phyloP scores from a whole-genome alignment of 495 filamentous ascomycete species.

The Tuber melanosporum region DNA sequence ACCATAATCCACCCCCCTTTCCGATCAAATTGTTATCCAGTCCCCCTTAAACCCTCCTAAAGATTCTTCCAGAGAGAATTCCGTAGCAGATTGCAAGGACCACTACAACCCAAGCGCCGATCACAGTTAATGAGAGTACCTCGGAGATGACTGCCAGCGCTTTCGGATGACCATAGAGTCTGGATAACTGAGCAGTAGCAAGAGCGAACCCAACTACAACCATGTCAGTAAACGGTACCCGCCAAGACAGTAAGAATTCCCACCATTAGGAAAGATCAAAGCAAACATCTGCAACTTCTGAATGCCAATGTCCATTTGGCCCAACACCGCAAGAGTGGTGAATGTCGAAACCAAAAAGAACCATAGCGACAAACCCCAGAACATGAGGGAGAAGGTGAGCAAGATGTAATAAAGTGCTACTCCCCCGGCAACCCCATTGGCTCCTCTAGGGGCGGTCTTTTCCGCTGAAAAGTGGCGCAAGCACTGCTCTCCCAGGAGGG shows the following conservation, averaged over 20 bases:
- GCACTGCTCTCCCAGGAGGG: slow-evolving; percentile 30
- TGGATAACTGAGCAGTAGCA: slow-evolving; percentile 29
- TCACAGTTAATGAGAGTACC: slow-evolving; percentile 17
- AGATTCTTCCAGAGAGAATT: slow-evolving; percentile 30
- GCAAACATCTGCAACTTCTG: slow-evolving; percentile 34
- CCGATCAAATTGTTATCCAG: no score
- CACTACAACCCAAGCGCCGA: slow-evolving; percentile 22
- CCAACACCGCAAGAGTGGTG: slow-evolving; percentile 18
- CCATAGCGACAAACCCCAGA: slow-evolving; percentile 38
- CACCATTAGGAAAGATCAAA: slow-evolving; percentile 33
- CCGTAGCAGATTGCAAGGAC: slow-evolving; percentile 25
- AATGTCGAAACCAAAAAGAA: slow-evolving; percentile 30
- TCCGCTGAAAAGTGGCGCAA: slow-evolving; percentile 25
- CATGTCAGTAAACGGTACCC: background rate
- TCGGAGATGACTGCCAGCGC: slow-evolving; percentile 19
- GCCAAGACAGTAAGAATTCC: background rate
- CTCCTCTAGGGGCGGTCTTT: slow-evolving; percentile 9
- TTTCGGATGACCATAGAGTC: slow-evolving; percentile 23
- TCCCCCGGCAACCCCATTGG: slow-evolving; percentile 26
- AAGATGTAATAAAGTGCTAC: slow-evolving; percentile 35
- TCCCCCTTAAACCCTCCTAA: slow-evolving; percentile 15
- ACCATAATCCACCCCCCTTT: background rate
- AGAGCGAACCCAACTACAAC: slow-evolving; percentile 28
- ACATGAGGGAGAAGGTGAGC: slow-evolving; percentile 23
- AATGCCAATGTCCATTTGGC: slow-evolving; percentile 28